A percentile compares a stretch with the other conserved stretches of the same genome.
Evolutionary conservation across 106 monocot genomes (phyloP).

Genomic region (Allium sativum): DNA sequence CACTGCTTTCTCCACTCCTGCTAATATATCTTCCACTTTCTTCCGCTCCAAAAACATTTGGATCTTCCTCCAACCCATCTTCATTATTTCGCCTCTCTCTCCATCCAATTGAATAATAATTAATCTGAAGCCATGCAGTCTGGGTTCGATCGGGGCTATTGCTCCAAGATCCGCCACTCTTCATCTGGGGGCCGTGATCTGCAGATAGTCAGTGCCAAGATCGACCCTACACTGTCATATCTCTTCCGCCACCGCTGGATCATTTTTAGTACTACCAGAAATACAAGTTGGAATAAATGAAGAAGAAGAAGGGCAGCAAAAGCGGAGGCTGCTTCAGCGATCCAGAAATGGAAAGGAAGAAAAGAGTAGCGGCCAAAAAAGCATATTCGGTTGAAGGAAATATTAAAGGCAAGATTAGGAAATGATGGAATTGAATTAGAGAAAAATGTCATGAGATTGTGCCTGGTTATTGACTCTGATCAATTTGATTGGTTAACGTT

Average conservation of each 20-base stretch:
- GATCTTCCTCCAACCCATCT: too few species aligned
- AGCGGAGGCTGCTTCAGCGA: conserved; percentile 29
- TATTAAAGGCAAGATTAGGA: conserved; percentile 38
- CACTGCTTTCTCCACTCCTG: too few species aligned
- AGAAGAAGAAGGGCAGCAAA: not conserved
- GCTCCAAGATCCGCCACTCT: not conserved
- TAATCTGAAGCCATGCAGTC: not conserved
- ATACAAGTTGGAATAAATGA: not conserved
- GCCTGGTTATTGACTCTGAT: not conserved
- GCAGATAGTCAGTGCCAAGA: not conserved
- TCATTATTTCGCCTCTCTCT: not conserved
- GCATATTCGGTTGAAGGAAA: conserved; percentile 53
- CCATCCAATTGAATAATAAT: not conserved
- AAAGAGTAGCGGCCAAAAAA: conserved; percentile 55
- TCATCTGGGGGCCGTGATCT: not conserved
- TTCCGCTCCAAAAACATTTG: too few species aligned
- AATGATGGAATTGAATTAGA: conserved; percentile 42
- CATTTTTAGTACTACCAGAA: not conserved
- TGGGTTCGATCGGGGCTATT: not conserved
- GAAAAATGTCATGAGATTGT: conserved; percentile 31
- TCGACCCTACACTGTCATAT: not conserved
- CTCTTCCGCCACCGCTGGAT: not conserved
- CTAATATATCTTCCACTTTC: too few species aligned
- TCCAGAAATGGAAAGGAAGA: conserved; percentile 46
- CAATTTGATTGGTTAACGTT: too few species aligned